A percentile compares a stretch with the other conserved stretches of the same genome.
These are phyloP conservation scores for Raphidocelis subcapitata DNA, from an alignment of 139 green algal species.

Conservation along the genomic window DNA sequence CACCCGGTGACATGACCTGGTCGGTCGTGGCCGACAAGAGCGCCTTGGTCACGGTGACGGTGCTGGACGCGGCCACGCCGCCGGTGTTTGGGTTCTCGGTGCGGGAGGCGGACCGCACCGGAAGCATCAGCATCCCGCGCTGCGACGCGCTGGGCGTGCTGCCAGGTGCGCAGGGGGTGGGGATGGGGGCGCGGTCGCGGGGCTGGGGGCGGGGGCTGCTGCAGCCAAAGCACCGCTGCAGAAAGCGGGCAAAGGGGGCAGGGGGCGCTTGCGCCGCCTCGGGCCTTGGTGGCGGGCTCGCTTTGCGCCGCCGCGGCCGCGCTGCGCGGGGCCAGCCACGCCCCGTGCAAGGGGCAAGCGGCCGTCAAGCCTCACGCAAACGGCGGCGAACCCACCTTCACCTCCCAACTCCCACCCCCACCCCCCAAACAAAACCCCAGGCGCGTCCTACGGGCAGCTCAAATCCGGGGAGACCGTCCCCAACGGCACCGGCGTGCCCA, in stretches of 20 bases:
- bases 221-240: not conserved
- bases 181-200: not conserved
- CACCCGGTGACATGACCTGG: slow-evolving; percentile 36
- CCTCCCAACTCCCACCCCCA: not conserved
- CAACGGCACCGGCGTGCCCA: slow-evolving; percentile 1
- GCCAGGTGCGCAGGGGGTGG: no score
- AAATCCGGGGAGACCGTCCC: slow-evolving; percentile 9
- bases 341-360: no score
- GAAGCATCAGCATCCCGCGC: slow-evolving; percentile 18
- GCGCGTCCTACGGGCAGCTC: not conserved
- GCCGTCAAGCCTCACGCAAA: no score
- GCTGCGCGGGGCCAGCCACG: no score
- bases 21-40: slow-evolving; percentile 39
- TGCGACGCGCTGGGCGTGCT: slow-evolving; percentile 5
- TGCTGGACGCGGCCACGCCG: slow-evolving; percentile 18
- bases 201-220: not conserved
- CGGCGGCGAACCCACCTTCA: not conserved
- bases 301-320: no score
- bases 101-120: slow-evolving; percentile 40
- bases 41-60: slow-evolving; percentile 25
- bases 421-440: not conserved
- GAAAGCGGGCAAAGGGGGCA: no score
- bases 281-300: no score
- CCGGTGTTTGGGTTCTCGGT: slow-evolving; percentile 29
- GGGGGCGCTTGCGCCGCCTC: no score